Evolutionary conservation across 768 basidiomycete species (phyloP), one percentile per base, ranked within the genome.

Genomic region (Erythrobasidium yunnanense): DNA sequence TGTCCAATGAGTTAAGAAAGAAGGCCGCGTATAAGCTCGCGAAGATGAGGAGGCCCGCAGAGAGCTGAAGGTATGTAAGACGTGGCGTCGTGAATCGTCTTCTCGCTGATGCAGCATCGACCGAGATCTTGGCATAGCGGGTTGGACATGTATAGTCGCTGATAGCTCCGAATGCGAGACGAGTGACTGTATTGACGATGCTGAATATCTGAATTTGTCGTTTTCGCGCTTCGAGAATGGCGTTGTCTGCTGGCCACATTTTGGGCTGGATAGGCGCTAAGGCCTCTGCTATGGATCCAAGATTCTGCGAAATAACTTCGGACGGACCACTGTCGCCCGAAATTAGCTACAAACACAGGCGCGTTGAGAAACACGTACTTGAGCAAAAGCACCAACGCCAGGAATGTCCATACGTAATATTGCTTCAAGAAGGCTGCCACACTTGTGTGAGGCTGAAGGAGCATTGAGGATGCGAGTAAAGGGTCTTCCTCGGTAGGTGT

Each of bases 131-230:
- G 34, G 13, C 47, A 27, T 18, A 45, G 8, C 20, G 52, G 20
- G 57, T 29, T 7, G 55, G 35, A 4, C 68, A 66, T n/a, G 70
- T 58, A 33, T 56, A 72, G 60, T 72, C 71, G 47, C 67, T 69
- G 1, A 69, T 23, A 0, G 62, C 68, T 2, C 71, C 71, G 25
- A 70, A 66, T 5, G 55, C 2, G n/a, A 72, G 58, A 3, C 71
- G 68, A 18, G 65, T 63, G 20, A 62, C 7, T 1, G 71, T 70
- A 47, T 72, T 72, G 49, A 45, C 34, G 46, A 70, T 20, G 13
- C 66, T 63, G 51, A 72, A 54, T 25, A 70, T 54, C 5, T 69
- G 66, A 27, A 72, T 63, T 50, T 70, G 70, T 17, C 42, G 34
- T 45, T 63, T 65, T 22, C 70, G 50, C 15, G 67, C 32, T 13